Evolutionary conservation across 2,329 filamentous ascomycete genomes (phyloP).

Genomic region (Clarireedia homoeocarpa): DNA sequence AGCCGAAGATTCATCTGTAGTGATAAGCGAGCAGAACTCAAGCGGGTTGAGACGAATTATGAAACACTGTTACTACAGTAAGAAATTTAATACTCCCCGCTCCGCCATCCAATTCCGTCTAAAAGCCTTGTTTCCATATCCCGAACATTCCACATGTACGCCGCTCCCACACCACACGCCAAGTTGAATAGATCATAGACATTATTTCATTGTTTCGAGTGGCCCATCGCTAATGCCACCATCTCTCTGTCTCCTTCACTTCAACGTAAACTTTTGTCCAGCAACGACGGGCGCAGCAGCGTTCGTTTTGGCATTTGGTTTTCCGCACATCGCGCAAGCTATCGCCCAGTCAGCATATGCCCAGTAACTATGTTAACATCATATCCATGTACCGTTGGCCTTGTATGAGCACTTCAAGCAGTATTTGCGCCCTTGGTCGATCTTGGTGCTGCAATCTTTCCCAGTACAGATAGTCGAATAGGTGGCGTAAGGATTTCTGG

Average conservation of each 20-base stretch:
- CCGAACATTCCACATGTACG: too few species aligned
- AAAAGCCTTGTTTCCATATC: too few species aligned
- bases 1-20: too few species aligned
- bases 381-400: constrained; percentile 43
- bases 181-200: not conserved
- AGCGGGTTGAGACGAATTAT: too few species aligned
- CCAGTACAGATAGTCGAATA: constrained; percentile 49
- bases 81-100: too few species aligned
- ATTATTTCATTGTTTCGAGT: not conserved
- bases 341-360: constrained; percentile 5
- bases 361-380: not conserved
- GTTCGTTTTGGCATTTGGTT: constrained; percentile 44
- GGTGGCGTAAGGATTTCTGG: constrained; percentile 58
- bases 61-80: too few species aligned
- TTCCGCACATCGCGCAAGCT: constrained; percentile 59
- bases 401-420: constrained; percentile 58
- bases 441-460: constrained; percentile 53
- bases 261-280: constrained; percentile 55
- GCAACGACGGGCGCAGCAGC: constrained; percentile 45
- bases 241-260: constrained; percentile 31
- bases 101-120: too few species aligned
- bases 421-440: constrained; percentile 51
- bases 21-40: too few species aligned
- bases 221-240: not conserved
- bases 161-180: not conserved